These are phyloP conservation scores for Carex scoparia DNA, from an alignment of 176 grass and related monocot genomes.

Conservation along the genomic window DNA sequence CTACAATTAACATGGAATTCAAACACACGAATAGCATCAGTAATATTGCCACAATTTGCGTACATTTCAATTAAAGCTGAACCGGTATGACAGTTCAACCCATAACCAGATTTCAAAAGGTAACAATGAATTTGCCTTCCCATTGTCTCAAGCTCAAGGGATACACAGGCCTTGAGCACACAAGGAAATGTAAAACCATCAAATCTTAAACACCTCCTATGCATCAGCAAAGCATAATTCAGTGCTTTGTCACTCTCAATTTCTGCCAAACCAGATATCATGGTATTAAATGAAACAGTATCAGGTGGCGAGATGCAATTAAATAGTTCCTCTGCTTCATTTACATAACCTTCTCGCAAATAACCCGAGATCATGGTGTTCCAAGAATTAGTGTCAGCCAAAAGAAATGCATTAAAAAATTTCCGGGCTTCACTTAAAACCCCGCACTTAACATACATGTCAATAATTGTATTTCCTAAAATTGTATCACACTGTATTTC, in stretches of 20 bases:
- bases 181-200: conserved; percentile 34
- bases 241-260: conserved; percentile 26
- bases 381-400: conserved; percentile 22
- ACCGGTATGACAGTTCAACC: neutral
- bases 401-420: conserved; percentile 19
- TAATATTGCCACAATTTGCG: conserved; percentile 28
- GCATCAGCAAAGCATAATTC: conserved; percentile 28
- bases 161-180: conserved; percentile 26
- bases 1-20: conserved; percentile 3
- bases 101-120: conserved; percentile 26
- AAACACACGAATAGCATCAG: conserved; percentile 18
- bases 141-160: conserved; percentile 12
- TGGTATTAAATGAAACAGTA: conserved; percentile 34
- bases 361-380: conserved; percentile 38
- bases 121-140: conserved; percentile 34
- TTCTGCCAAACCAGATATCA: conserved; percentile 33
- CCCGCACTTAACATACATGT: conserved; percentile 39
- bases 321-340: conserved; percentile 27
- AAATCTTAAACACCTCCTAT: conserved; percentile 31
- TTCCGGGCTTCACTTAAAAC: conserved; percentile 20
- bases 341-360: conserved; percentile 20
- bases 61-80: conserved; percentile 44
- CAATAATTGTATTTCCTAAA: conserved; percentile 27
- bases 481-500: conserved; percentile 11
- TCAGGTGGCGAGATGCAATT: conserved; percentile 18